These are phyloP conservation scores for Pyrus communis DNA, from an alignment of 306 rosid species.

Conservation along the genomic window DNA sequence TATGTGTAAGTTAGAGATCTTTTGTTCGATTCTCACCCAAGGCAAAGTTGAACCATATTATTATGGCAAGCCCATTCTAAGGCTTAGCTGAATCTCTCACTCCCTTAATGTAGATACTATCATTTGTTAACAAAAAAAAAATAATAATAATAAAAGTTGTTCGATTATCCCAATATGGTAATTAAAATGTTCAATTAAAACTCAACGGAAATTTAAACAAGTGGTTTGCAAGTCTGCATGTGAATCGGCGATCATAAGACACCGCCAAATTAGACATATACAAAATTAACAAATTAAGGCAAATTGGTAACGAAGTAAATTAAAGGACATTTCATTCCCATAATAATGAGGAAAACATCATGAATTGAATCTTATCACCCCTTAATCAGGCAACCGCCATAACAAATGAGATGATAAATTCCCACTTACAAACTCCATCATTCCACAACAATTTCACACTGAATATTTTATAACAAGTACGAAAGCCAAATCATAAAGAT, in stretches of 20 bases:
- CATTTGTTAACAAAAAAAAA: too few species aligned
- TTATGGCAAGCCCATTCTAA: too few species aligned
- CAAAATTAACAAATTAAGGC: too few species aligned
- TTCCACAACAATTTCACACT: background rate
- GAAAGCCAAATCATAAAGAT: background rate
- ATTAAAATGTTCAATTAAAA: background rate
- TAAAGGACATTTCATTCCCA: background rate
- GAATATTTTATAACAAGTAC: background rate
- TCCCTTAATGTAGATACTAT: too few species aligned
- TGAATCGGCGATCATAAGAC: too few species aligned
- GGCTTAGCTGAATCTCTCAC: too few species aligned
- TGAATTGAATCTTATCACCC: background rate
- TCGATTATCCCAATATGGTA: background rate
- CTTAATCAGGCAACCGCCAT: slow-evolving; percentile 1
- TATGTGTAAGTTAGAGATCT: too few species aligned
- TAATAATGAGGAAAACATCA: background rate
- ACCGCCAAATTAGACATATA: too few species aligned
- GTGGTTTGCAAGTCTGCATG: background rate
- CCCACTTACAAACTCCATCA: background rate
- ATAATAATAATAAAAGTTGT: too few species aligned
- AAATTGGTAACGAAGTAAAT: background rate
- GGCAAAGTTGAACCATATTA: too few species aligned
- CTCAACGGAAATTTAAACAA: background rate
- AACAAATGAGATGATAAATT: slow-evolving; percentile 2
- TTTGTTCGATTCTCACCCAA: too few species aligned